A percentile compares a stretch with the other conserved stretches of the same genome.
phyloP scores from a whole-genome alignment of 495 filamentous ascomycete species.

The Extremus antarcticus region DNA sequence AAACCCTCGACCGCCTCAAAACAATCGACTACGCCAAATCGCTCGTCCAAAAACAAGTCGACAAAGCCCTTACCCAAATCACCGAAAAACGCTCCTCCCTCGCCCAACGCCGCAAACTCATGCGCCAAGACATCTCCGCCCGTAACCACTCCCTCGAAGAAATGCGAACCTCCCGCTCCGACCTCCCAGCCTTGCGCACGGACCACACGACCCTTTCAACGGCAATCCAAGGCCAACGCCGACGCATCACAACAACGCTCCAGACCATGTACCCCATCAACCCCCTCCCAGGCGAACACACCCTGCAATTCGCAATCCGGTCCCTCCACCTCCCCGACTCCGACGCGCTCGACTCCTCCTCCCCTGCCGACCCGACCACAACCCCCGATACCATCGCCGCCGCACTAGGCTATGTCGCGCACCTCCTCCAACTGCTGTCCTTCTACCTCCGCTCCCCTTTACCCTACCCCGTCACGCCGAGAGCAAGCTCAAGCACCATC shows the following conservation, averaged over 20 bases:
- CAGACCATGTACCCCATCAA: slow-evolving; percentile 68
- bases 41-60: slow-evolving; percentile 55
- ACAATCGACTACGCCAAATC: slow-evolving; percentile 40
- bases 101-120: slow-evolving; percentile 45
- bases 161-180: neutral
- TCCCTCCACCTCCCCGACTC: slow-evolving; percentile 68
- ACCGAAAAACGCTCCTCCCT: slow-evolving; percentile 47
- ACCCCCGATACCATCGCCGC: slow-evolving; percentile 61
- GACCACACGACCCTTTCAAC: slow-evolving; percentile 45
- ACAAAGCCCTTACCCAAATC: slow-evolving; percentile 38
- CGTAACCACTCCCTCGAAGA: neutral
- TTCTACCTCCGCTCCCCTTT: slow-evolving; percentile 71
- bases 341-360: slow-evolving; percentile 42
- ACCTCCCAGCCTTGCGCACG: slow-evolving; percentile 38
- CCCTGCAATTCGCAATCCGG: slow-evolving; percentile 69
- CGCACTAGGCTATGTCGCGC: slow-evolving; percentile 71
- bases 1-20: slow-evolving; percentile 51
- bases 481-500: slow-evolving; percentile 64
- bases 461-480: slow-evolving; percentile 66
- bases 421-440: slow-evolving; percentile 62
- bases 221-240: slow-evolving; percentile 56
- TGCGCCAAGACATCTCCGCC: slow-evolving; percentile 38
- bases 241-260: slow-evolving; percentile 77
- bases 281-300: slow-evolving; percentile 42
- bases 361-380: slow-evolving; percentile 27